These are phyloP conservation scores for Fusarium algeriense DNA, from an alignment of 2,329 filamentous ascomycete genomes.

Conservation along the genomic window DNA sequence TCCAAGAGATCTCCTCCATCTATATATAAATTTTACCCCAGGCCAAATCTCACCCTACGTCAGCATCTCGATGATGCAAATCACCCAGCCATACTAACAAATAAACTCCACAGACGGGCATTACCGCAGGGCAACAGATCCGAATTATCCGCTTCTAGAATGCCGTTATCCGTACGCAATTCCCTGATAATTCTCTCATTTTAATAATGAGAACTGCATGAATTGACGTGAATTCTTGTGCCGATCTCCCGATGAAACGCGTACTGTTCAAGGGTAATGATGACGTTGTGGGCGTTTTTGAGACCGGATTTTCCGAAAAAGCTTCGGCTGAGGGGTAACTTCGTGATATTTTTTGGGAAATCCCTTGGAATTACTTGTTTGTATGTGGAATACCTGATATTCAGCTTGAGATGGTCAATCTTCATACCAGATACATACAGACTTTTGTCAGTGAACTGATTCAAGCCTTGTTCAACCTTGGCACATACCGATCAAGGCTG, in stretches of 20 bases:
- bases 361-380: not conserved
- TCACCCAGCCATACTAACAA: constrained; percentile 3
- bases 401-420: not conserved
- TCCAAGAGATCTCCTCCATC: not conserved
- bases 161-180: constrained; percentile 22
- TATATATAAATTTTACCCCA: constrained; percentile 9
- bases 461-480: not conserved
- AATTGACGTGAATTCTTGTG: not conserved
- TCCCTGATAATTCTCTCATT: constrained; percentile 8
- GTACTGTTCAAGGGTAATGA: constrained; percentile 12
- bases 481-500: not conserved
- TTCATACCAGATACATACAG: not conserved
- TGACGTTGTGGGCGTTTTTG: constrained; percentile 31
- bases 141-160: constrained; percentile 22
- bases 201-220: constrained; percentile 5
- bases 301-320: constrained; percentile 8
- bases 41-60: constrained; percentile 18
- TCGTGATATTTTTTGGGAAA: not conserved
- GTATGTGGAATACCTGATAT: not conserved
- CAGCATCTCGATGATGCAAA: constrained; percentile 45
- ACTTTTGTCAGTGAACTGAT: not conserved
- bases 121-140: constrained; percentile 10
- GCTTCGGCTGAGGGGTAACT: constrained; percentile 11
- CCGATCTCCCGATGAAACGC: constrained; percentile 33
- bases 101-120: constrained; percentile 15